These are phyloP conservation scores for Diddensiella transvaalensis DNA, from an alignment of 805 yeast genomes.

Conservation along the genomic window DNA sequence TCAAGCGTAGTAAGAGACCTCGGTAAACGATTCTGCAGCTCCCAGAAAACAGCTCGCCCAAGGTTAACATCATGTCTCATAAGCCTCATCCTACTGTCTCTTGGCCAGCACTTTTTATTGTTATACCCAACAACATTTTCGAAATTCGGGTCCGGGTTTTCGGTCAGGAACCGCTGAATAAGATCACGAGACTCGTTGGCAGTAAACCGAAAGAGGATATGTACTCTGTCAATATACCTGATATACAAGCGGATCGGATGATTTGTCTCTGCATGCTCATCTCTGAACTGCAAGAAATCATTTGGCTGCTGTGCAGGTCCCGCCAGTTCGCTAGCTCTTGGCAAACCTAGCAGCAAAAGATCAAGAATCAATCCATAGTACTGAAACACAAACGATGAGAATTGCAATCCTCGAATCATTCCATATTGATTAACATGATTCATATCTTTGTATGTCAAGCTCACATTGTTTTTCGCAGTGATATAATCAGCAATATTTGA, in stretches of 20 bases:
- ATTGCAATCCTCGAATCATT: slow-evolving; percentile 80
- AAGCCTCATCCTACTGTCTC: slow-evolving; percentile 84
- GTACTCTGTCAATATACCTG: slow-evolving; percentile 78
- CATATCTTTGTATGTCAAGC: slow-evolving; percentile 88
- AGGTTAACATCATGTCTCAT: slow-evolving; percentile 88
- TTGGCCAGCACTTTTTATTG: slow-evolving; percentile 92
- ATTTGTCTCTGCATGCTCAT: slow-evolving; percentile 51
- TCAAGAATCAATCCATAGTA: slow-evolving; percentile 86
- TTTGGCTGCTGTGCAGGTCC: slow-evolving; percentile 72
- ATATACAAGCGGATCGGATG: slow-evolving; percentile 80
- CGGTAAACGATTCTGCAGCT: slow-evolving; percentile 76
- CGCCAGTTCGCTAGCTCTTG: slow-evolving; percentile 83
- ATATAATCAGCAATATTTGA: slow-evolving; percentile 92
- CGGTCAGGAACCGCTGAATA: slow-evolving; percentile 69
- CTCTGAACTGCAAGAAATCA: slow-evolving; percentile 70
- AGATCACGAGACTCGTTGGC: slow-evolving; percentile 72
- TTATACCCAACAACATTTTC: slow-evolving; percentile 82
- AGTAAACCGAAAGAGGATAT: slow-evolving; percentile 71
- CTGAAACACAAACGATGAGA: slow-evolving; percentile 84
- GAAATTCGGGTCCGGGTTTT: slow-evolving; percentile 90
- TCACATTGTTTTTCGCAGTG: slow-evolving; percentile 81
- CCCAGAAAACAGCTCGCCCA: slow-evolving; percentile 93
- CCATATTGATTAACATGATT: slow-evolving; percentile 88
- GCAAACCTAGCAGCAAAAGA: slow-evolving; percentile 75
- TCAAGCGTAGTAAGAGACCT: slow-evolving; percentile 62